Evolutionary conservation across 768 basidiomycete genomes (phyloP).

Genomic region (Amanita rubescens): DNA sequence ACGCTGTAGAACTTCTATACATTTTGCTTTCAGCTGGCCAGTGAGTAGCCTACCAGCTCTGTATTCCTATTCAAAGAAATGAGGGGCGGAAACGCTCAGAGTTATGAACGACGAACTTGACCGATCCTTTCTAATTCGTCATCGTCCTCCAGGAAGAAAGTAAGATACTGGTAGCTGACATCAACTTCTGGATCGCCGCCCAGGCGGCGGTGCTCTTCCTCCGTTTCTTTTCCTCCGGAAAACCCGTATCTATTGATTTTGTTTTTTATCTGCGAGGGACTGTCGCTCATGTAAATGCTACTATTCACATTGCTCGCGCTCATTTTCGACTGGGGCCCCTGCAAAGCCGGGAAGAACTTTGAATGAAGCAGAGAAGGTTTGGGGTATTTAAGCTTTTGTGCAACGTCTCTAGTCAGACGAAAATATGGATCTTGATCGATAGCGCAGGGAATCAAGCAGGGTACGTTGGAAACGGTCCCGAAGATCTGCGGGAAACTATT

Average conservation of each 20-base stretch:
- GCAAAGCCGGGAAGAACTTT: slow-evolving; percentile 97
- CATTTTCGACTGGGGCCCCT: slow-evolving; percentile 99
- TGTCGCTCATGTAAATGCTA: slow-evolving; percentile 95
- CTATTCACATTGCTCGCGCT: slow-evolving; percentile 91
- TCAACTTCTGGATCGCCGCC: slow-evolving; percentile 96
- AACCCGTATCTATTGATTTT: slow-evolving; percentile 97
- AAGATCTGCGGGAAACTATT: slow-evolving; percentile 99
- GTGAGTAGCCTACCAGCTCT: slow-evolving; percentile 82
- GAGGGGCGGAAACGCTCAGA: neutral
- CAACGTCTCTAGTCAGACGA: slow-evolving; percentile 94
- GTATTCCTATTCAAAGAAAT: slow-evolving; percentile 66
- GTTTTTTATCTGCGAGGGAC: slow-evolving; percentile 88
- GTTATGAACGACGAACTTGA: slow-evolving; percentile 41
- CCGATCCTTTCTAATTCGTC: slow-evolving; percentile 74
- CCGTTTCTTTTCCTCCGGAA: slow-evolving; percentile 91
- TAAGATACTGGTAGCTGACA: slow-evolving; percentile 89
- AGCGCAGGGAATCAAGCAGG: slow-evolving; percentile 94
- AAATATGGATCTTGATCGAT: slow-evolving; percentile 99
- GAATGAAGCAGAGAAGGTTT: slow-evolving; percentile 91
- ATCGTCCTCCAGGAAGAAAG: slow-evolving; percentile 95
- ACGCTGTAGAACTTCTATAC: slow-evolving; percentile 74
- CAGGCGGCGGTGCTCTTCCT: slow-evolving; percentile 82
- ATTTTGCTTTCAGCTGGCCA: slow-evolving; percentile 84
- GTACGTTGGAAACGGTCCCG: slow-evolving; percentile 72
- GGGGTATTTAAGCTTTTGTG: slow-evolving; percentile 88